These are phyloP conservation scores for Talaromyces atroroseus DNA, from an alignment of 2,329 filamentous ascomycete genomes.

Conservation along the genomic window DNA sequence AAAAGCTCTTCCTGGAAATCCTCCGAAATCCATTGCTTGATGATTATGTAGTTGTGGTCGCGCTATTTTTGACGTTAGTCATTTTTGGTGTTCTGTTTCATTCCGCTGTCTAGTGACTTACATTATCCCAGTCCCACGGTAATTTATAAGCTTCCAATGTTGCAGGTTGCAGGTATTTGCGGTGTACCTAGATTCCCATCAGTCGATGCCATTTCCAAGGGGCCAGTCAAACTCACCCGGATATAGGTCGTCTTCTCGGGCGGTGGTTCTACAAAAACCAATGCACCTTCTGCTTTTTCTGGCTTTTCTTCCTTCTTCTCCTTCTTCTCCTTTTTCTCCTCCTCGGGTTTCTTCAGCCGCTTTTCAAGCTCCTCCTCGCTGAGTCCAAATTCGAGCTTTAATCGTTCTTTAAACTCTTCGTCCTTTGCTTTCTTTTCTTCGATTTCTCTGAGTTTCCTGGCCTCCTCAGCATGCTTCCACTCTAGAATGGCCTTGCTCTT, in stretches of 20 bases:
- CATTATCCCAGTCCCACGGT: slow-evolving; percentile 45
- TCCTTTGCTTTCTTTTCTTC: slow-evolving; percentile 48
- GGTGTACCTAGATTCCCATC: slow-evolving; percentile 33
- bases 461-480: slow-evolving; percentile 48
- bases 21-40: slow-evolving; percentile 68
- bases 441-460: slow-evolving; percentile 45
- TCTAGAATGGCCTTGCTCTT: slow-evolving; percentile 49
- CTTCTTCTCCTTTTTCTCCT: slow-evolving; percentile 26
- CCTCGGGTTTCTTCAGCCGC: slow-evolving; percentile 32
- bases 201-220: not conserved
- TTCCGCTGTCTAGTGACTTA: slow-evolving; percentile 23
- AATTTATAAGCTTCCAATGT: slow-evolving; percentile 42
- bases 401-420: slow-evolving; percentile 42
- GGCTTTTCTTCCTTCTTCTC: slow-evolving; percentile 24
- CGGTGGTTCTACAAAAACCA: slow-evolving; percentile 14
- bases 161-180: slow-evolving; percentile 41
- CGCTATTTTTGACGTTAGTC: slow-evolving; percentile 25
- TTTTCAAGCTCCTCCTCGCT: slow-evolving; percentile 39
- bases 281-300: slow-evolving; percentile 10
- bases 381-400: slow-evolving; percentile 36
- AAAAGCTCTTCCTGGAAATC: slow-evolving; percentile 67
- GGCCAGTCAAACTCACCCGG: slow-evolving; percentile 29
- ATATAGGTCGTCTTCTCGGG: slow-evolving; percentile 35
- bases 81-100: not conserved
- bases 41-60: slow-evolving; percentile 65